These are phyloP conservation scores for Leucosporidium yakuticum DNA, from an alignment of 768 basidiomycete genomes.

Conservation along the genomic window DNA sequence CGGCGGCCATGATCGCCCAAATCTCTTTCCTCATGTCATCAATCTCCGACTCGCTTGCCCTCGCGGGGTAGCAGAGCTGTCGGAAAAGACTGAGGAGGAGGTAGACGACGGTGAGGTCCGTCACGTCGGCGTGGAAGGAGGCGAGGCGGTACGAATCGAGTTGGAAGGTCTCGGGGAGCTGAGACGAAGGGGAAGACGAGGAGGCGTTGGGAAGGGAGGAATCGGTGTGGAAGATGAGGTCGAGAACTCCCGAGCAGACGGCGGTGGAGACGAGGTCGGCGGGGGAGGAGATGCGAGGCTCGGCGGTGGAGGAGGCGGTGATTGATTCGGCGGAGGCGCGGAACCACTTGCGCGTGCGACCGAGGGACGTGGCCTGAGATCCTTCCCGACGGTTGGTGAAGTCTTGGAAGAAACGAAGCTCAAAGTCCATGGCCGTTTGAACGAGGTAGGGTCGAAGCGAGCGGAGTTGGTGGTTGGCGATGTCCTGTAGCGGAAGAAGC, in stretches of 20 bases:
- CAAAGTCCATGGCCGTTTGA: conserved; percentile 69
- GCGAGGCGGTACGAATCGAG: conserved; percentile 68
- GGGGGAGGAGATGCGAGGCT: conserved; percentile 46
- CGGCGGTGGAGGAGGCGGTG: conserved; percentile 8
- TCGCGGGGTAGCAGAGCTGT: conserved; percentile 50
- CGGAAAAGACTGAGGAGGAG: conserved; percentile 76
- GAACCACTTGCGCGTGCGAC: conserved; percentile 64
- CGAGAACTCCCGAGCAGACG: conserved; percentile 32
- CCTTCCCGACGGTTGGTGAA: conserved; percentile 37
- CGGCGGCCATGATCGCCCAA: conserved; percentile 52
- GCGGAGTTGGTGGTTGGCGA: conserved; percentile 91
- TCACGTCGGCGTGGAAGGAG: conserved; percentile 62
- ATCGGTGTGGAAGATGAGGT: conserved; percentile 43
- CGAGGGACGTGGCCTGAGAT: conserved; percentile 33
- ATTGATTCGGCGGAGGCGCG: conserved; percentile 45
- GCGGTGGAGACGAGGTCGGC: conserved; percentile 43
- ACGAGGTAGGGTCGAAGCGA: conserved; percentile 85
- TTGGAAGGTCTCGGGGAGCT: conserved; percentile 71
- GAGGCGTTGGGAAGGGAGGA: conserved; percentile 6
- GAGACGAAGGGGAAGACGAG: conserved; percentile 30
- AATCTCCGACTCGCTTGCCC: conserved; percentile 50
- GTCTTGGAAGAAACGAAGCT: conserved; percentile 68
- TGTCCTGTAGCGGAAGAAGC: conserved; percentile 57
- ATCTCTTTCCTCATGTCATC: conserved; percentile 61
- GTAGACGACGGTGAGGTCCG: conserved; percentile 67